Evolutionary conservation across 257 asterid genomes (phyloP), one percentile per base, ranked within the genome.

Genomic region (Primulina huaijiensis): DNA sequence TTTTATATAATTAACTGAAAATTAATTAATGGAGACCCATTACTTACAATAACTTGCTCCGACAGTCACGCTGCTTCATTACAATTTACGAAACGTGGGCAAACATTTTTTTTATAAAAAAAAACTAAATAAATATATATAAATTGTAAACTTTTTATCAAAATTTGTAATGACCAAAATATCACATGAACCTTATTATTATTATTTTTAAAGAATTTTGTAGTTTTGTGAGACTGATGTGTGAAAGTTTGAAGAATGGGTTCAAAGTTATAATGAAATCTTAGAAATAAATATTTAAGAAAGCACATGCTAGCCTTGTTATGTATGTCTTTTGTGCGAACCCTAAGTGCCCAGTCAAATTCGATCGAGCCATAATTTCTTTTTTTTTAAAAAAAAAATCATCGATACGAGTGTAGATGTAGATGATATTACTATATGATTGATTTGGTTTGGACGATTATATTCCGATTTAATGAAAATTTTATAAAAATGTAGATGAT

Each of bases 41-140:
- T 46, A 6, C 63, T 30, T 46, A 6, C 63, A 60, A 23, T 23
- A 58, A 25, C 46, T 31, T 19, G 64, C 25, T 68, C 86, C 89
- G 83, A 60, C 77, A 77, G 64, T 81, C 86, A 79, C 83, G 89
- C 77, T 27, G 64, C 60, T 77, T 75, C 55, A 38, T 38, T 38
- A 38, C 11, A 38, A 8, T 38, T 38, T 38, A 38, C 46, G 46
- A 38, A 38, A 38, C 46, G 9, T 38, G 34, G 34, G 34, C 34
- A 34, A 34, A 6, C 8, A 34, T 7, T 34, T 27, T 27, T 27
- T 2, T 27, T 1, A 27, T 1, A 27, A 7, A 34, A 34, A 34
- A 34, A 34, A 10, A 34, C 38, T 7, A 34, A 6, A 6, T 7
- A 6, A 6, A 7, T 34, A 7, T 4, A 31, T 9, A 34, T 34